phyloP scores from a whole-genome alignment of 768 basidiomycete species.

The Mycena alexandri region DNA sequence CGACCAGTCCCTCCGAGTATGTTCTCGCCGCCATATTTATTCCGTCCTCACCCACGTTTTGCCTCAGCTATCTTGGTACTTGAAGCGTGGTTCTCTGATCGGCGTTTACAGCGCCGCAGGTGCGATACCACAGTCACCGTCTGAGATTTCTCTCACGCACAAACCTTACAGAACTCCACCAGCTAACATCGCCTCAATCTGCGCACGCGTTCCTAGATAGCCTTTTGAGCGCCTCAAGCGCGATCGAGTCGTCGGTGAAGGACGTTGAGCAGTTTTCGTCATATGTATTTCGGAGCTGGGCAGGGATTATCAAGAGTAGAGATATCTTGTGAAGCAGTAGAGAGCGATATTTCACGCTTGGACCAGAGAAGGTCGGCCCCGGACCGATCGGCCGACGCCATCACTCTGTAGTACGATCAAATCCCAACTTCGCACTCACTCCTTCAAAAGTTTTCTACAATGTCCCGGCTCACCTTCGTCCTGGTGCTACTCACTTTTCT shows the following conservation, averaged over 20 bases:
- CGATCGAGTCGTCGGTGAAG: constrained; percentile 59
- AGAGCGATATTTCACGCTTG: too few species aligned
- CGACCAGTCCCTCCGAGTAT: constrained; percentile 70
- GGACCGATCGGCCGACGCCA: too few species aligned
- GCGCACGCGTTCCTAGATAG: constrained; percentile 74
- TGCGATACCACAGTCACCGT: too few species aligned
- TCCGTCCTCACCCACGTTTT: constrained; percentile 18
- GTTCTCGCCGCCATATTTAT: constrained; percentile 36
- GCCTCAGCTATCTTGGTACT: constrained; percentile 78
- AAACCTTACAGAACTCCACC: constrained; percentile 73
- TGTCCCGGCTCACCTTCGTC: constrained; percentile 25
- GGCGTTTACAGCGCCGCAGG: constrained; percentile 70
- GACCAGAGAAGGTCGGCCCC: too few species aligned
- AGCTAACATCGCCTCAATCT: constrained; percentile 81
- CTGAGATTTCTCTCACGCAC: not conserved
- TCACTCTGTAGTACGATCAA: too few species aligned
- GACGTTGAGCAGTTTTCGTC: constrained; percentile 68
- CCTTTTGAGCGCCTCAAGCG: constrained; percentile 65
- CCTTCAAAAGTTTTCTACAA: constrained; percentile 5
- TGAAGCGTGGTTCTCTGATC: constrained; percentile 73
- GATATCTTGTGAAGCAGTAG: constrained; percentile 58
- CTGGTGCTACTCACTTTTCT: constrained; percentile 12
- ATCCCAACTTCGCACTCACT: not conserved
- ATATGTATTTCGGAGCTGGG: constrained; percentile 79
- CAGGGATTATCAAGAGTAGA: constrained; percentile 76